phyloP scores from a whole-genome alignment of 208 protist species.

The Angomonas ambiguus region DNA sequence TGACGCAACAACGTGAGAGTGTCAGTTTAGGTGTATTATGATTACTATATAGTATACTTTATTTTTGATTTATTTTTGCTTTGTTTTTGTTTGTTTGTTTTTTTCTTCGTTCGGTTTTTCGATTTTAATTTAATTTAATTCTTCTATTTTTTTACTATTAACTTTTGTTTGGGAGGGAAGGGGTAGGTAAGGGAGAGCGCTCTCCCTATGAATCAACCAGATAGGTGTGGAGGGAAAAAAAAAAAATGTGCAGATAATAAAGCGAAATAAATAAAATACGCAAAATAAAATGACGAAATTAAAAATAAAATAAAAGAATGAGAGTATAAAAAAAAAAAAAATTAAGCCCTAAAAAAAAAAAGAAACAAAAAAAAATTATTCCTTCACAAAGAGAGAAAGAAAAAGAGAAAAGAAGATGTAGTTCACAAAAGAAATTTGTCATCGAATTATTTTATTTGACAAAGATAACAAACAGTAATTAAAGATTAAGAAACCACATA shows the following conservation, averaged over 20 bases:
- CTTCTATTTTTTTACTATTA: conserved; percentile 1
- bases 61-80: not conserved
- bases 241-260: not conserved
- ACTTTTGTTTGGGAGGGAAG: not conserved
- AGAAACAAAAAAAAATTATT: conserved; percentile 4
- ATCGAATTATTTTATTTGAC: not conserved
- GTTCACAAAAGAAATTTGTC: conserved; percentile 3
- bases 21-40: not conserved
- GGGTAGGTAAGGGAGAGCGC: not conserved
- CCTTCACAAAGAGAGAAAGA: not conserved
- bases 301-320: not conserved
- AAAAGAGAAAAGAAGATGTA: conserved; percentile 13
- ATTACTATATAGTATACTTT: not conserved
- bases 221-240: not conserved
- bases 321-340: conserved; percentile 1
- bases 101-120: not conserved
- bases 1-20: too few relatives aligned
- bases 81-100: conserved; percentile 2
- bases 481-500: not conserved
- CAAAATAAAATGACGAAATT: not conserved
- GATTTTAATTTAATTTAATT: not conserved
- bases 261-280: not conserved
- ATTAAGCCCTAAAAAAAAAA: conserved; percentile 5
- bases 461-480: conserved; percentile 8
- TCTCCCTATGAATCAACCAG: not conserved